These are phyloP conservation scores for Huiozyma sinensis DNA, from an alignment of 805 yeast genomes.

Conservation along the genomic window DNA sequence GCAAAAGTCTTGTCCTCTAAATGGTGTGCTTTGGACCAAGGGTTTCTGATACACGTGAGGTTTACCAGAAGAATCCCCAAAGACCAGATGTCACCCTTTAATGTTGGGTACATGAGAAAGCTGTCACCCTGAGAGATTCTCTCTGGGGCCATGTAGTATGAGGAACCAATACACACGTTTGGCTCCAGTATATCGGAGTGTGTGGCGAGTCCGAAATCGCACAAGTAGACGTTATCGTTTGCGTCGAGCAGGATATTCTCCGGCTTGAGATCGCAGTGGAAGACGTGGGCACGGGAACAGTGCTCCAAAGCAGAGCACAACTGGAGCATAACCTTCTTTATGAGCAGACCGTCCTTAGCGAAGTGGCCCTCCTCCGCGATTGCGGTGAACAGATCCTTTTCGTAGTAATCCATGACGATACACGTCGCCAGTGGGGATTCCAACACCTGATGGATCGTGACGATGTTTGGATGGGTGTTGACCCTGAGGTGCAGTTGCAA, in stretches of 20 bases:
- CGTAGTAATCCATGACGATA: constrained; percentile 76
- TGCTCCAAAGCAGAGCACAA: constrained; percentile 72
- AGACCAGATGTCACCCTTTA: constrained; percentile 81
- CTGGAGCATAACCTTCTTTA: constrained; percentile 57
- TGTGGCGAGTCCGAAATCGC: constrained; percentile 88
- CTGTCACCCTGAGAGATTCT: constrained; percentile 29
- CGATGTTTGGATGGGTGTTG: constrained; percentile 69
- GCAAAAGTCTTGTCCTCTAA: constrained; percentile 51
- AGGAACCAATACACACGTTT: constrained; percentile 74
- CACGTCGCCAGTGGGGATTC: constrained; percentile 48
- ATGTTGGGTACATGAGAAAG: constrained; percentile 39
- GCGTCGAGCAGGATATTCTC: constrained; percentile 75
- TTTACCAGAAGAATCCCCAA: constrained; percentile 73
- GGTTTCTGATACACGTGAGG: constrained; percentile 73
- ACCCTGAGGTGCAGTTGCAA: constrained; percentile 63
- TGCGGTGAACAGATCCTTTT: constrained; percentile 77
- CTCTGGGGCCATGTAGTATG: constrained; percentile 92
- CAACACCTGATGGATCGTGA: constrained; percentile 63
- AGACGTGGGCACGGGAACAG: constrained; percentile 75
- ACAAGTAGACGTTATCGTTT: constrained; percentile 44
- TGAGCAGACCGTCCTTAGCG: constrained; percentile 37
- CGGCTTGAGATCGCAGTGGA: constrained; percentile 92
- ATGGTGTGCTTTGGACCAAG: constrained; percentile 76
- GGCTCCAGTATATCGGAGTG: constrained; percentile 45
- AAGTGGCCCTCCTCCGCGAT: constrained; percentile 70